phyloP scores from a whole-genome alignment of 305 asterid species.

The Fraxinus platypoda region DNA sequence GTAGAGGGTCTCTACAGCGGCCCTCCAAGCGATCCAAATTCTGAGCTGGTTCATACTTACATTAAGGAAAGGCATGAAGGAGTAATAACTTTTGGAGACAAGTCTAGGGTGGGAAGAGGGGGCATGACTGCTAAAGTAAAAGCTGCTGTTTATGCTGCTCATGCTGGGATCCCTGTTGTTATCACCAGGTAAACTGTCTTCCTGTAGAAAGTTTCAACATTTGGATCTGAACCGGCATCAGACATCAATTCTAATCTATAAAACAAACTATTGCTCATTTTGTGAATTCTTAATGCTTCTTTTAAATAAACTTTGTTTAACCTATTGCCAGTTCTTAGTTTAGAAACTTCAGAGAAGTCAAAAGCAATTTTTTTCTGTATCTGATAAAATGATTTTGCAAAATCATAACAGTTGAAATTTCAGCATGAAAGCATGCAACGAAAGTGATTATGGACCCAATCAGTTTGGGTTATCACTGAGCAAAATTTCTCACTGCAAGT shows the following conservation, averaged over 20 bases:
- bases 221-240: background rate
- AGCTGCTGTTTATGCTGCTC: conserved; percentile 93
- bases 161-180: conserved; percentile 92
- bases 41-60: conserved; percentile 85
- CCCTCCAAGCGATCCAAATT: conserved; percentile 87
- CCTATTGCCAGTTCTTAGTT: background rate
- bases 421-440: background rate
- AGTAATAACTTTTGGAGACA: conserved; percentile 86
- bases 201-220: background rate
- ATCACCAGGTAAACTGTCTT: conserved; percentile 67
- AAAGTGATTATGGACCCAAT: background rate
- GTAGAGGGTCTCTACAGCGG: conserved; percentile 98
- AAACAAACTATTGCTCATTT: conserved; percentile 3
- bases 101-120: conserved; percentile 98
- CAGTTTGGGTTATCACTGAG: background rate
- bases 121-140: conserved; percentile 99
- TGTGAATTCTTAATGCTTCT: background rate
- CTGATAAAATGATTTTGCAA: background rate
- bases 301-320: conserved; percentile 7
- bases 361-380: background rate
- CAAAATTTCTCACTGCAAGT: background rate
- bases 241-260: background rate
- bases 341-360: background rate
- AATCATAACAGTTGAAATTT: conserved; percentile 9
- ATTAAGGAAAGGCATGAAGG: conserved; percentile 75